These are phyloP conservation scores for Eucalyptus dawsonii DNA, from an alignment of 345 rosid species.

Conservation along the genomic window DNA sequence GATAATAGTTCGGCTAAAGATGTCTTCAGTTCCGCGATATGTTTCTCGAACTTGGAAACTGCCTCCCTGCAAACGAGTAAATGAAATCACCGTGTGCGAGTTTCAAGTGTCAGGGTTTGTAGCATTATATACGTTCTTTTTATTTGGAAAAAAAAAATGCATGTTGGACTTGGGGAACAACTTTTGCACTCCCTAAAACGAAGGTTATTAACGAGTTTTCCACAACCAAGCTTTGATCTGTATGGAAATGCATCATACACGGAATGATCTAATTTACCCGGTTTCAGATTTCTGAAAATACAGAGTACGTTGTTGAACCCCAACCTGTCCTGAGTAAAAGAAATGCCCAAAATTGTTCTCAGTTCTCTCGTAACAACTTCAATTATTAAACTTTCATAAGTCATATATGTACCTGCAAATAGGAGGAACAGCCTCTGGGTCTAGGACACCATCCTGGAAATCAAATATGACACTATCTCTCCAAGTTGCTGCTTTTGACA, in stretches of 20 bases:
- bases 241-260: neutral
- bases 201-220: no score
- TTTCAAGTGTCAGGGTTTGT: neutral
- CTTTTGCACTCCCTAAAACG: neutral
- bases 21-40: constrained; percentile 8
- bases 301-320: neutral
- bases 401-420: neutral
- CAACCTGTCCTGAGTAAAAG: neutral
- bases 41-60: constrained; percentile 19
- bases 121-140: neutral
- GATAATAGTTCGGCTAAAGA: constrained; percentile 19
- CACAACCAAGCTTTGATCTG: neutral
- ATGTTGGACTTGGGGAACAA: neutral
- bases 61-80: constrained; percentile 10
- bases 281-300: neutral
- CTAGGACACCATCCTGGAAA: neutral
- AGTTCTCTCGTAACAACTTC: neutral
- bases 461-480: neutral
- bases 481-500: neutral
- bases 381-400: neutral
- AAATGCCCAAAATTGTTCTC: neutral
- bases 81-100: neutral
- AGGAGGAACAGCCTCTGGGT: neutral
- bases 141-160: neutral
- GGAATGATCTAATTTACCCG: neutral